Percentiles rank a stretch among this genome's conserved stretches.
phyloP scores from a whole-genome alignment of 306 rosid genomes.

The Vicia villosa region DNA sequence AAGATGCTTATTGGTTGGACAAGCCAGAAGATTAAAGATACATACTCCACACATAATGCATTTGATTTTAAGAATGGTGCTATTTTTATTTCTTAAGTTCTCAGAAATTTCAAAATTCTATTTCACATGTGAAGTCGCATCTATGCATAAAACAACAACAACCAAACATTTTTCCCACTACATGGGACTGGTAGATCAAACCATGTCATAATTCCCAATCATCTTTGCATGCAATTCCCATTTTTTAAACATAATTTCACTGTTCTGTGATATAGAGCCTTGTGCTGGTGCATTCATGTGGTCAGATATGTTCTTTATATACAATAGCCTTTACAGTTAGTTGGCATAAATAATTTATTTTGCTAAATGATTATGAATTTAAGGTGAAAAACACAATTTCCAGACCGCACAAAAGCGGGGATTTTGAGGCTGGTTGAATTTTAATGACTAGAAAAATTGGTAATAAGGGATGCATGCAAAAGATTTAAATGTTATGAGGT shows the following conservation, averaged over 20 bases:
- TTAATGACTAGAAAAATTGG: not conserved
- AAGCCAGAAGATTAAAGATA: slow-evolving; percentile 90
- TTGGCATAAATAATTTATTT: not conserved
- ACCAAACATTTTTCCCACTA: not conserved
- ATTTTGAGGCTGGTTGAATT: slow-evolving; percentile 19
- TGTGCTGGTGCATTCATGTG: slow-evolving; percentile 12
- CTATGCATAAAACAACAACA: not conserved
- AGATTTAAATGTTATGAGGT: slow-evolving; percentile 6
- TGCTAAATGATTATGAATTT: not conserved
- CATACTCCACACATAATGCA: slow-evolving; percentile 69
- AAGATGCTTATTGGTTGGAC: slow-evolving; percentile 95
- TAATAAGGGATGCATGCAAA: slow-evolving; percentile 8
- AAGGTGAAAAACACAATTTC: not conserved
- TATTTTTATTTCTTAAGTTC: slow-evolving; percentile 17
- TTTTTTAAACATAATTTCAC: not conserved
- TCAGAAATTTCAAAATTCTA: not conserved
- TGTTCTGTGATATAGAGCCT: slow-evolving; percentile 13
- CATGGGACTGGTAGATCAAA: not conserved
- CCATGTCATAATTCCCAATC: slow-evolving; percentile 7
- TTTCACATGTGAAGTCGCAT: not conserved
- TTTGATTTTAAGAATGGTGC: slow-evolving; percentile 88
- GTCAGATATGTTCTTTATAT: slow-evolving; percentile 13
- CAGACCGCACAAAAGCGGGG: not conserved
- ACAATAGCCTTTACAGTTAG: slow-evolving; percentile 20
- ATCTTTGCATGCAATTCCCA: not conserved